Base-by-base conservation (phyloP, 2,329 filamentous ascomycete species). In the Xylariaceae sp. region DNA sequence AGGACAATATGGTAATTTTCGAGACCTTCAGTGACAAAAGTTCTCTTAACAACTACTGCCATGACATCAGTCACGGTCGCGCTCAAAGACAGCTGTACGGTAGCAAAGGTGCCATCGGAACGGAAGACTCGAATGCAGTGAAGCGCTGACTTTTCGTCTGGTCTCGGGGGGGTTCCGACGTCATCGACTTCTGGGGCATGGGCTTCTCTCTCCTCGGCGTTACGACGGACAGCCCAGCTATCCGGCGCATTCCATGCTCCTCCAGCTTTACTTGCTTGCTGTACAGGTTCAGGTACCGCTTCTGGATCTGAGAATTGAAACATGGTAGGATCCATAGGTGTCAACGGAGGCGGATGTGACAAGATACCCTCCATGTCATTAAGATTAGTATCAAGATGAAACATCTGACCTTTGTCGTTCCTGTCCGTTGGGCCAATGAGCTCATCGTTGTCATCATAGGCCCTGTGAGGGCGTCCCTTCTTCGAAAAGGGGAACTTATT, bases 51-150 rank as follows among this genome's bases (percentile, higher is more conserved):
- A 50, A 98, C 79, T 61, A 93, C 87, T n/a, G 81, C 76, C 50
- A 97, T 83, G 34, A 97, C 83, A 44, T 98, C 91, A 15, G 79
- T 76, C 15, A 95, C 91, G 1, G 85, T 90, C 3, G 91, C 84
- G 57, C 90, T 88, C 39, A 97, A 70, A 2, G 83, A 74, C 64
- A 91, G 84, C 22, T 89, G 91, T 37, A 98, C 76, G 0, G 93
- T 96, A 6, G 89, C 88, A 67, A 97, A 98, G 0, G 93, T 96
- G 19, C 86, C 89, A 61, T 98, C 91, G 8, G 86, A 85, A 45
- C 90, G 84, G 70, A 98, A 98, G 29, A 98, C 88, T 26, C 93
- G 88, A 59, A 98, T 93, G 62, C 90, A 97, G 64, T 91, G 96
- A 24, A 85, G 81, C 13, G 78, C 74, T 22, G 79, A 74, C 57